Percentiles rank a stretch among this genome's conserved stretches.
These are phyloP conservation scores for Capsicum pubescens DNA, from an alignment of 257 asterid species.

Conservation along the genomic window DNA sequence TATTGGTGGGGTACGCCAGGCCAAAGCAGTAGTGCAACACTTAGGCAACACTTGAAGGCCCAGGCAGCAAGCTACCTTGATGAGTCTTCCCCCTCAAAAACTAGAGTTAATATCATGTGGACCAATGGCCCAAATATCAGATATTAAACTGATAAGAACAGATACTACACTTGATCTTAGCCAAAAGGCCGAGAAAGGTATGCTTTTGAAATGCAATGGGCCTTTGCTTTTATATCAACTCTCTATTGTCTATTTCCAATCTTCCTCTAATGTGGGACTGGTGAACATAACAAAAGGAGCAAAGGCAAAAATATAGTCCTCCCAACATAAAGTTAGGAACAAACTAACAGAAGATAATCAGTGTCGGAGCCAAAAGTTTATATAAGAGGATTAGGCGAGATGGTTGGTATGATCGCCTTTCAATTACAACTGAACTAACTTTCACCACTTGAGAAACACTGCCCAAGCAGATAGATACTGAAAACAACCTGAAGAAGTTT, in stretches of 20 bases:
- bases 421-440: too few species aligned
- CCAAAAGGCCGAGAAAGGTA: conserved; percentile 59
- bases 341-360: too few species aligned
- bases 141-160: conserved; percentile 44
- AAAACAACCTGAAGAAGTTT: too few species aligned
- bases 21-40: not conserved
- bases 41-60: not conserved
- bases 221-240: not conserved
- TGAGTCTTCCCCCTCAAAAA: not conserved
- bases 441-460: too few species aligned
- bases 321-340: too few species aligned
- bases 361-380: too few species aligned
- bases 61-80: not conserved
- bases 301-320: too few species aligned
- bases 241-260: too few species aligned
- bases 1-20: not conserved
- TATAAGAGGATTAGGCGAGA: too few species aligned
- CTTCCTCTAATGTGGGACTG: too few species aligned
- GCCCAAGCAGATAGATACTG: too few species aligned
- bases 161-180: conserved; percentile 56
- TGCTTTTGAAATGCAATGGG: not conserved
- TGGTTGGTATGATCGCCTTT: too few species aligned
- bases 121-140: not conserved
- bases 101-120: not conserved
- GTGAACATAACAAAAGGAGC: not conserved